phyloP scores from a whole-genome alignment of 2,329 filamentous ascomycete species.

The Hymenoscyphus fraxineus region DNA sequence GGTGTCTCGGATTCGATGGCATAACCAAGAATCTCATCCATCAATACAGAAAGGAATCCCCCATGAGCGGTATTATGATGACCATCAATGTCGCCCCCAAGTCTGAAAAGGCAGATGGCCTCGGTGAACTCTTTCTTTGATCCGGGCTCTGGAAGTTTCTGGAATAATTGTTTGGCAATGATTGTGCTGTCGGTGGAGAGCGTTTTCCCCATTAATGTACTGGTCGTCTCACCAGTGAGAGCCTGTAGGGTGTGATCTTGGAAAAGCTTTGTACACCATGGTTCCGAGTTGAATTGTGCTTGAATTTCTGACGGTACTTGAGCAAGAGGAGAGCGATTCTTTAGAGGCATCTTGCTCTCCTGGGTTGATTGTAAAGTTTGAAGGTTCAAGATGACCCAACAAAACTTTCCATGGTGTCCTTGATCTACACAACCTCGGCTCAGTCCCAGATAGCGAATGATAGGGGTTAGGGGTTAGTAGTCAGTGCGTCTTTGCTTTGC shows the following conservation, averaged over 20 bases:
- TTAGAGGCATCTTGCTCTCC: background rate
- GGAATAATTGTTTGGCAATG: conserved; percentile 23
- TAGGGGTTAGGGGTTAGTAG: too few relatives aligned
- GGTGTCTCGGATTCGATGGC: conserved; percentile 14
- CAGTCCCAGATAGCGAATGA: background rate
- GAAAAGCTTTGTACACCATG: conserved; percentile 21
- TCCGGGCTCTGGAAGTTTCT: conserved; percentile 7
- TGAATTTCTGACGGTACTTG: conserved; percentile 11
- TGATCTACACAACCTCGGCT: background rate
- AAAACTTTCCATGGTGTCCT: background rate
- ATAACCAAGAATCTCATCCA: conserved; percentile 52
- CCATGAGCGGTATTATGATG: conserved; percentile 54
- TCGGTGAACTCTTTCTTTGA: conserved; percentile 11
- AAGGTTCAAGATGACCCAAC: too few relatives aligned
- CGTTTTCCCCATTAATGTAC: conserved; percentile 22
- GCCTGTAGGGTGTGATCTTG: conserved; percentile 22
- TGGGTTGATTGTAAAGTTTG: background rate
- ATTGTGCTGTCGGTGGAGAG: conserved; percentile 24
- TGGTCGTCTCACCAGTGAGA: conserved; percentile 14
- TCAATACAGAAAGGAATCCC: conserved; percentile 52
- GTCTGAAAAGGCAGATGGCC: conserved; percentile 23
- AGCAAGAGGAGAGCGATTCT: conserved; percentile 1
- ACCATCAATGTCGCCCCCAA: conserved; percentile 53
- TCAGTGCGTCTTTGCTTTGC: too few relatives aligned
- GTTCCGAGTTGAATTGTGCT: conserved; percentile 18